Percentiles rank a stretch among this genome's conserved stretches.
Conservation (phyloP, 208 protist genomes). For the Trypanosoma scelopori region DNA sequence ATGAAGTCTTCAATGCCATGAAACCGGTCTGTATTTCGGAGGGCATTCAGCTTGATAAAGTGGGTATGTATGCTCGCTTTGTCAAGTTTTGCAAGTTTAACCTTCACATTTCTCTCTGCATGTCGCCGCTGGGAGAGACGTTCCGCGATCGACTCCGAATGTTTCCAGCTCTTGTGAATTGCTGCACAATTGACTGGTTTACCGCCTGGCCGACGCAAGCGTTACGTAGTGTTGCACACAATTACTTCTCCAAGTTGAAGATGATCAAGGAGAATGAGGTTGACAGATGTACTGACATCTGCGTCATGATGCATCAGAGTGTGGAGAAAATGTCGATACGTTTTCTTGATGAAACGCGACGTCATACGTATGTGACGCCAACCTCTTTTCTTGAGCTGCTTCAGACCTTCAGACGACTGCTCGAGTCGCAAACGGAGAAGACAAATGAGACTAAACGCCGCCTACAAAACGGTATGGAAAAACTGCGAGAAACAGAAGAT, state of each 20-base stretch:
- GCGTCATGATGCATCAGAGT: conserved; percentile 93
- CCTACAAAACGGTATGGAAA: conserved; percentile 94
- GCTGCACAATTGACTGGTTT: conserved; percentile 99
- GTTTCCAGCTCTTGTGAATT: conserved; percentile 98
- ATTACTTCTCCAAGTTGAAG: conserved; percentile 70
- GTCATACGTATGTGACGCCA: conserved; percentile 99
- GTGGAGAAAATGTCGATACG: conserved; percentile 87
- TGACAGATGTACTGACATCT: conserved; percentile 87
- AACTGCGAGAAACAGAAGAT: conserved; percentile 93
- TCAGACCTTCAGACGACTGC: conserved; percentile 84
- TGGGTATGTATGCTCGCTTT: conserved; percentile 94
- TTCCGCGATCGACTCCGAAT: conserved; percentile 96
- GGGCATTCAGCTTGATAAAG: conserved; percentile 92
- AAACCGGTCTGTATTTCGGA: conserved; percentile 92
- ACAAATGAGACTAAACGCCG: conserved; percentile 82
- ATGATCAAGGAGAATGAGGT: conserved; percentile 40
- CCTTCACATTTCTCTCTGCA: conserved; percentile 96
- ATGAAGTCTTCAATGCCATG: conserved; percentile 93
- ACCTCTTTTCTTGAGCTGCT: conserved; percentile 98
- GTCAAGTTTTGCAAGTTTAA: conserved; percentile 92
- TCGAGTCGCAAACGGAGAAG: conserved; percentile 80
- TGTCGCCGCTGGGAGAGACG: conserved; percentile 95
- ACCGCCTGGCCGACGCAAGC: conserved; percentile 96
- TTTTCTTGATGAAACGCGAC: conserved; percentile 91
- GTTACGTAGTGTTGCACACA: conserved; percentile 91